Evolutionary conservation across 2,329 filamentous ascomycete species (phyloP), one percentile per base, ranked within the genome.

Genomic region (Trichophyton verrucosum): DNA sequence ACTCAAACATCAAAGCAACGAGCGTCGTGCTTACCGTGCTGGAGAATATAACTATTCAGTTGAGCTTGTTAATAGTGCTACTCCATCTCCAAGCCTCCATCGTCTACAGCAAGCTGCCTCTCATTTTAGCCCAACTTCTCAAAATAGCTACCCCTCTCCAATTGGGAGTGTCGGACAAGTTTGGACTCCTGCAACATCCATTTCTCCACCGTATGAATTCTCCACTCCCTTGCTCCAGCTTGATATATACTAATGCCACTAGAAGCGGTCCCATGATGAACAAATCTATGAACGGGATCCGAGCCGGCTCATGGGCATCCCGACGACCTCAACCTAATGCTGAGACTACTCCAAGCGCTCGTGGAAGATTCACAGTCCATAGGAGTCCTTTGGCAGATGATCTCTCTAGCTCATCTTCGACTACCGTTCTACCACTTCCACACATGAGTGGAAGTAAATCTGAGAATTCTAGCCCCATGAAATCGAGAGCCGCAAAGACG

Each of bases 1-100:
- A 71, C 81, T 99, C 67, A 99, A 99, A 81, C 88, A 94, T 65
- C 88, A 96, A 72, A 97, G 92, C 47, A 91, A 94, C 36, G 91
- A 96, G 72, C 89, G 91, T 61, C 91, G 94, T 63, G 90, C 95
- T 70, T 97, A 96, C 77, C 89, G 94, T 62, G 94, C 92, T 62
- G 94, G 94, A 61, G 94, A 97, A 78, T 97, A 97, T 76, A 91
- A 91, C 68, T 78, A 75, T 61, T 77, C 76, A 1, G 76, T 78
- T 55, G 76, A 77, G 62, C 72, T 78, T 40, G 75, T 77, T 13
- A 73, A 75, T 59, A 73, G 73, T 17, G 71, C 71, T 15, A 75
- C 75, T 62, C 76, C 76, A 3, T 78, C 76, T 30, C 75, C 76
- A 36, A 72, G 71, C 5, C 61, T 76, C 61, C 71, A 72, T 49